Evolutionary conservation across 495 filamentous ascomycete species (phyloP).

Genomic region (Astrothelium macrocarpum): DNA sequence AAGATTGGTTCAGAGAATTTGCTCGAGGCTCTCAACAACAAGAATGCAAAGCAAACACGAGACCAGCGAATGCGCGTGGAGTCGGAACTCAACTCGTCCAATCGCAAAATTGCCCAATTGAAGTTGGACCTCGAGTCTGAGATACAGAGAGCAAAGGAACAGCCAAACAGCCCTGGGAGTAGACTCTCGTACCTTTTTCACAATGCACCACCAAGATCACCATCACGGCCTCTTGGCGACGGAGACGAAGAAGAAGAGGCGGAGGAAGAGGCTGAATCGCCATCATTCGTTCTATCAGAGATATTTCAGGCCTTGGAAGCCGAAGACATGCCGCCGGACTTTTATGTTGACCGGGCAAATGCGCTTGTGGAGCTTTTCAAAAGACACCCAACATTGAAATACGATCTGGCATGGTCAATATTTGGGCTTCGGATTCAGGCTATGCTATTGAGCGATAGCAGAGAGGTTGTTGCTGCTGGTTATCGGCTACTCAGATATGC

Average conservation of each 20-base stretch:
- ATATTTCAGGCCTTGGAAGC: constrained; percentile 78
- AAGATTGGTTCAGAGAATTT: constrained; percentile 96
- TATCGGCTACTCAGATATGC: constrained; percentile 91
- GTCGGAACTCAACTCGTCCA: constrained; percentile 83
- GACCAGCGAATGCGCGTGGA: constrained; percentile 83
- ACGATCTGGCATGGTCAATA: constrained; percentile 88
- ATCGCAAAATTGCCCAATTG: constrained; percentile 75
- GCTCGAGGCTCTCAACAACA: constrained; percentile 84
- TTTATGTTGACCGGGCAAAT: constrained; percentile 88
- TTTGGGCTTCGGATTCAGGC: constrained; percentile 89
- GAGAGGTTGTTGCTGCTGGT: constrained; percentile 88
- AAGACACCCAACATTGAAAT: constrained; percentile 82
- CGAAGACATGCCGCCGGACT: constrained; percentile 79
- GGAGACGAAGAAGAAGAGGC: constrained; percentile 51
- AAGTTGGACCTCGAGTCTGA: constrained; percentile 71
- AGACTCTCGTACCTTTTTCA: constrained; percentile 63
- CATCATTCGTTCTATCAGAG: constrained; percentile 81
- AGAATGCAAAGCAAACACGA: constrained; percentile 90
- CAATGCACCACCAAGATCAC: constrained; percentile 24
- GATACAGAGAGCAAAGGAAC: constrained; percentile 50
- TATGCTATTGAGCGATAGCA: constrained; percentile 88
- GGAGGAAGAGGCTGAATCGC: constrained; percentile 54
- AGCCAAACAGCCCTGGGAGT: constrained; percentile 57
- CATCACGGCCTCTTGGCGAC: constrained; percentile 28
- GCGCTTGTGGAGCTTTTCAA: constrained; percentile 88